Base-by-base conservation (phyloP, 176 grass and related monocot genomes). In the Miscanthus lutarioriparius region DNA sequence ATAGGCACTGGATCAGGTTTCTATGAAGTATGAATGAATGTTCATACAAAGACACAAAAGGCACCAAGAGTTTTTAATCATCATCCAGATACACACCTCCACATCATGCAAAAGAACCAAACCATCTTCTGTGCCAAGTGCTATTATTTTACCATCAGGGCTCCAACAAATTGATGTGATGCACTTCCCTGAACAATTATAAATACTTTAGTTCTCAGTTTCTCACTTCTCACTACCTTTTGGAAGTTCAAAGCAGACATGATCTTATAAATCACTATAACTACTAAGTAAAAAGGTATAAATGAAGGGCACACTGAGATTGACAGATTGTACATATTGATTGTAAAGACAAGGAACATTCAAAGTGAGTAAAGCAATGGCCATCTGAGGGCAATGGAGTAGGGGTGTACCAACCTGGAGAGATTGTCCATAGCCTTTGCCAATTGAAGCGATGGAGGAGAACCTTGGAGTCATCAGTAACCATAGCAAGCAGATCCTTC, bases 101-200 rank as follows among this genome's bases (percentile, higher is more conserved):
- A 95, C 93, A 67, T 98, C 96, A 93, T 95, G 96, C 68, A 95
- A 86, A 75, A 94, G 75, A 83, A 98, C 76, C 56, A 85, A 93
- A 82, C 96, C 93, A 74, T 94, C 93, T 84, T 95, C 96, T 70
- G 92, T 90, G 47, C 96, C 96, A 85, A 98, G 83, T 8, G 89
- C 93, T 85, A 98, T 84, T 47, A 90, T 88, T 95, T 95, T 98
- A 80, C 96, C 93, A 90, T 93, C 96, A 39, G 96, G 93, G 68
- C 93, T 95, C 96, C 96, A 98, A 81, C 93, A 98, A 89, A 98
- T 87, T 67, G 91, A 92, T 83, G 96, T 92, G 22, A 98, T 92
- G 84, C 69, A 87, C 78, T 98, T 95, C 22, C 93, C 92, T 95
- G 75, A 30, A 74, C 45, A 86, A 66, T 75, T 70, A 74, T 25